Conservation (phyloP, 805 yeast species). For the Schizosaccharomyces octosporus region DNA sequence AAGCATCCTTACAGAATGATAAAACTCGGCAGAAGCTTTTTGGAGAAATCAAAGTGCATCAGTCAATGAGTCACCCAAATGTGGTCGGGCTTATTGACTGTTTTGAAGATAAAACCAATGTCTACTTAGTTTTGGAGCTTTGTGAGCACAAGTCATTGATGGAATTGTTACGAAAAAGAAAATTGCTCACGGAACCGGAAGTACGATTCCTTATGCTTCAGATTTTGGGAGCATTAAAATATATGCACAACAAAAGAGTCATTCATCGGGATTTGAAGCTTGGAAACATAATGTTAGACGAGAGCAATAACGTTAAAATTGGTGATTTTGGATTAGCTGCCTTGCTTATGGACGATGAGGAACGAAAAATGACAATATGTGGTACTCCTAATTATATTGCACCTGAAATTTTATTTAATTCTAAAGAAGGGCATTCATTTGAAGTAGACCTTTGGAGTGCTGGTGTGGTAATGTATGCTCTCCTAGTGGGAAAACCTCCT, state of each 20-base stretch:
- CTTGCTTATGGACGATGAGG: constrained; percentile 43
- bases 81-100: constrained; percentile 86
- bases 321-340: constrained; percentile 99
- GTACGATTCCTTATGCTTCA: constrained; percentile 76
- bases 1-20: constrained; percentile 71
- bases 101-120: constrained; percentile 87
- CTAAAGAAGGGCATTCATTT: constrained; percentile 61
- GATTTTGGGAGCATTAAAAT: constrained; percentile 78
- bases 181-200: constrained; percentile 72
- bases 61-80: constrained; percentile 66
- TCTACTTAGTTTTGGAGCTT: constrained; percentile 75
- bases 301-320: constrained; percentile 76
- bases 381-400: constrained; percentile 98
- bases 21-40: constrained; percentile 44
- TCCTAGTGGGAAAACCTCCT: constrained; percentile 86
- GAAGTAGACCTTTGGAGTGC: constrained; percentile 96
- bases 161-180: constrained; percentile 73
- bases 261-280: constrained; percentile 89
- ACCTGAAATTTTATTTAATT: constrained; percentile 85
- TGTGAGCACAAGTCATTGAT: constrained; percentile 85
- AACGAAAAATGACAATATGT: constrained; percentile 78
- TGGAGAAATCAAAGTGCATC: constrained; percentile 74
- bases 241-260: constrained; percentile 75
- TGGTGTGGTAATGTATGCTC: constrained; percentile 87
- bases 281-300: constrained; percentile 87